Evolutionary conservation across 805 yeast species (phyloP).

Genomic region (Millerozyma acaciae): DNA sequence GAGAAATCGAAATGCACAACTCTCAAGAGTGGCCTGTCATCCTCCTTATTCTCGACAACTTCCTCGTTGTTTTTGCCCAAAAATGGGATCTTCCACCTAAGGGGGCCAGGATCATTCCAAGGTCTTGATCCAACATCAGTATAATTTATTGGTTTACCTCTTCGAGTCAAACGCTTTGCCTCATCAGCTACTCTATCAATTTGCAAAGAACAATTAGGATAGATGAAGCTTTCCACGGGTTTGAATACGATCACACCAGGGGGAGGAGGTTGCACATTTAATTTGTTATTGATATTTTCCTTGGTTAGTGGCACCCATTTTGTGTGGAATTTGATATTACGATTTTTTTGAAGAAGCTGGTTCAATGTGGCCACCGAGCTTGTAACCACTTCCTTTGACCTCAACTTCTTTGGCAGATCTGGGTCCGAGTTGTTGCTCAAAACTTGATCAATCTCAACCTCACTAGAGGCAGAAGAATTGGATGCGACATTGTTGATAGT

Average conservation of each 20-base stretch:
- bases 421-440: slow-evolving; percentile 27
- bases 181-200: slow-evolving; percentile 66
- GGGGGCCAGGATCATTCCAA: slow-evolving; percentile 87
- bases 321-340: slow-evolving; percentile 45
- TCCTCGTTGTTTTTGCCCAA: slow-evolving; percentile 14
- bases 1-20: slow-evolving; percentile 80
- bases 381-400: slow-evolving; percentile 10
- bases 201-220: slow-evolving; percentile 75
- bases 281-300: slow-evolving; percentile 50
- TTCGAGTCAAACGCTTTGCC: slow-evolving; percentile 55
- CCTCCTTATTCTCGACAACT: slow-evolving; percentile 16
- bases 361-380: slow-evolving; percentile 16
- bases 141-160: slow-evolving; percentile 47
- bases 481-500: background rate
- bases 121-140: slow-evolving; percentile 60
- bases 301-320: slow-evolving; percentile 66
- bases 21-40: slow-evolving; percentile 62
- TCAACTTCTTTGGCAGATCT: slow-evolving; percentile 18
- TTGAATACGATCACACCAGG: slow-evolving; percentile 87
- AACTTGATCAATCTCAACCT: slow-evolving; percentile 43
- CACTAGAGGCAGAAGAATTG: slow-evolving; percentile 19
- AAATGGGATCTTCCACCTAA: slow-evolving; percentile 34
- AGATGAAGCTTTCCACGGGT: slow-evolving; percentile 75
- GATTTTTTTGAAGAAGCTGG: slow-evolving; percentile 22
- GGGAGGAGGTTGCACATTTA: slow-evolving; percentile 73